A percentile compares a stretch with the other conserved stretches of the same genome.
phyloP scores from a whole-genome alignment of 129 eudicot genomes.

The Flaveria linearis region DNA sequence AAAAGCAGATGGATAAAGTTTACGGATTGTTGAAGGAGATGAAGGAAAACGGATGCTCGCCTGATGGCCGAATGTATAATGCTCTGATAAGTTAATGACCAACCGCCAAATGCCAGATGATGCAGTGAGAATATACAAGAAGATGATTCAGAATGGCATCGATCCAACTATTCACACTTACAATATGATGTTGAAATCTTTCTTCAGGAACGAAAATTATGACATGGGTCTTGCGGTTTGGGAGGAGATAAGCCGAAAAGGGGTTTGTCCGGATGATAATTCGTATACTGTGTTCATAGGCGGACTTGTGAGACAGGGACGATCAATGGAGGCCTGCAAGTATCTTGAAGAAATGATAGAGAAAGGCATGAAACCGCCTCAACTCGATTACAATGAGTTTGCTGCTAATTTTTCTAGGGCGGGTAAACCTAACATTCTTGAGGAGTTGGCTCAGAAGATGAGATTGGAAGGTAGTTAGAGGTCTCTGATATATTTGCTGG shows the following conservation, averaged over 20 bases:
- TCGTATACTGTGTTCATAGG: slow-evolving; percentile 72
- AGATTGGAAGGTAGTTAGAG: slow-evolving; percentile 65
- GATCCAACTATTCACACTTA: slow-evolving; percentile 78
- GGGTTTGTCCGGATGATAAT: slow-evolving; percentile 90
- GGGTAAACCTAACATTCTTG: slow-evolving; percentile 55
- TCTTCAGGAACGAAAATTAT: slow-evolving; percentile 45
- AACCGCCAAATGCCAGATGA: slow-evolving; percentile 77
- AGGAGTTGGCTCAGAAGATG: slow-evolving; percentile 76
- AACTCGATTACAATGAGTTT: slow-evolving; percentile 71
- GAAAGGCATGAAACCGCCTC: slow-evolving; percentile 90
- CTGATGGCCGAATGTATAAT: slow-evolving; percentile 74
- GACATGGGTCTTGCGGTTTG: slow-evolving; percentile 79
- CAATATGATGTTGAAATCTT: slow-evolving; percentile 82
- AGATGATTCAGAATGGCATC: slow-evolving; percentile 64
- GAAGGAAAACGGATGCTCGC: slow-evolving; percentile 77
- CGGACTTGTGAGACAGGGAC: slow-evolving; percentile 73
- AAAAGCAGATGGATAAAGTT: slow-evolving; percentile 77
- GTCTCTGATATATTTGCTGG: slow-evolving; percentile 53
- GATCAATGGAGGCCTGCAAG: slow-evolving; percentile 70
- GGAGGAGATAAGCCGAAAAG: slow-evolving; percentile 84
- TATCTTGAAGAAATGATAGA: slow-evolving; percentile 85
- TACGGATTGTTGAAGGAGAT: slow-evolving; percentile 69
- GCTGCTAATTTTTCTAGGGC: slow-evolving; percentile 62
- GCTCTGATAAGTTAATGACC: slow-evolving; percentile 79
- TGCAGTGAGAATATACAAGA: slow-evolving; percentile 72